Conservation (phyloP, 202 grass and related monocot species). For the Zizania palustris region DNA sequence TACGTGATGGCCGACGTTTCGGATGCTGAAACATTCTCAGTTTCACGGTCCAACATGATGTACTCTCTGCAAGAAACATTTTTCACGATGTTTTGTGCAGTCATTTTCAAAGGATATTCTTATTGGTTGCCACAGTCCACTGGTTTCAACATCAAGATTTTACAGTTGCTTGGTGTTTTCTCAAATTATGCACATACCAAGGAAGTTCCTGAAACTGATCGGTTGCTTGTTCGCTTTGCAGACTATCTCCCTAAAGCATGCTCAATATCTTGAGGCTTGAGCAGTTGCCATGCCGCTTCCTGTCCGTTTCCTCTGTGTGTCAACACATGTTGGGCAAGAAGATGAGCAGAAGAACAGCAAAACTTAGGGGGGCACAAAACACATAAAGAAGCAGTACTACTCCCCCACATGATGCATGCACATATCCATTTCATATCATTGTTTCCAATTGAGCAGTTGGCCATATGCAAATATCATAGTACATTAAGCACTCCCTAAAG, state of each 20-base stretch:
- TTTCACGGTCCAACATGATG: constrained; percentile 1
- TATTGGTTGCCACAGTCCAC: not conserved
- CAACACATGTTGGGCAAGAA: constrained; percentile 39
- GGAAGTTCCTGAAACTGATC: not conserved
- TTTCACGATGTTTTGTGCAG: not conserved
- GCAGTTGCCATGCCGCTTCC: constrained; percentile 11
- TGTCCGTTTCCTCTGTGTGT: constrained; percentile 15
- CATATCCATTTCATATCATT: constrained; percentile 18
- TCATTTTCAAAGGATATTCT: constrained; percentile 32
- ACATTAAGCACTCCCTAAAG: constrained; percentile 6
- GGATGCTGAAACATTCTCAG: constrained; percentile 28
- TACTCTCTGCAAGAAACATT: constrained; percentile 24
- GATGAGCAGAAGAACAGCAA: constrained; percentile 24
- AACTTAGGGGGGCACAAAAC: constrained; percentile 16
- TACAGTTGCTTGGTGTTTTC: constrained; percentile 9
- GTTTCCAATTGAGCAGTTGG: constrained; percentile 34
- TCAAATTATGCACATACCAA: not conserved
- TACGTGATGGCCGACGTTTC: constrained; percentile 10
- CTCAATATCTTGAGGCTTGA: constrained; percentile 4
- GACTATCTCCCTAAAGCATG: constrained; percentile 8
- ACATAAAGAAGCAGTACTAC: constrained; percentile 18
- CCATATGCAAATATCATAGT: constrained; percentile 24
- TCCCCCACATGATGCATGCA: constrained; percentile 37
- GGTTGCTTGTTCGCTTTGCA: constrained; percentile 6
- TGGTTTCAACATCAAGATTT: not conserved